Conservation (phyloP, 441 rosid genomes). For the Euphorbia celastroides region DNA sequence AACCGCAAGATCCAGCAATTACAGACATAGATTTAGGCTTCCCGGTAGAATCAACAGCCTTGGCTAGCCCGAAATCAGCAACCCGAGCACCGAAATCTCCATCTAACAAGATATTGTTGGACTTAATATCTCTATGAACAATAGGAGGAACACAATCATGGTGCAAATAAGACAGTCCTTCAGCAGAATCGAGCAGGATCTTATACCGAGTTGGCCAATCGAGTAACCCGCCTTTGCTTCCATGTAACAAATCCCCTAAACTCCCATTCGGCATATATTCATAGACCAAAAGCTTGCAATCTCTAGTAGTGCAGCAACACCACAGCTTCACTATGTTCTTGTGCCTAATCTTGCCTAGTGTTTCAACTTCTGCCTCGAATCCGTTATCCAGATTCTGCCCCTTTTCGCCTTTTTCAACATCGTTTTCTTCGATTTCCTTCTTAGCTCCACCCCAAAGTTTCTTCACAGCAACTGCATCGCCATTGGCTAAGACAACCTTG, state of each 20-base stretch:
- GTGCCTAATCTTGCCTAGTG: slow-evolving; percentile 94
- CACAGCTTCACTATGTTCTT: slow-evolving; percentile 93
- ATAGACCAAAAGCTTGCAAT: slow-evolving; percentile 81
- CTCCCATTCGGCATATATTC: slow-evolving; percentile 97
- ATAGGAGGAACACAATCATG: slow-evolving; percentile 92
- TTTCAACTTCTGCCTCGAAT: slow-evolving; percentile 78
- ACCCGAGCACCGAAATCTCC: slow-evolving; percentile 77
- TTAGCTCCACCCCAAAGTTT: slow-evolving; percentile 71
- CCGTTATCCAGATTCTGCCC: slow-evolving; percentile 44
- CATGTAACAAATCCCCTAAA: slow-evolving; percentile 85
- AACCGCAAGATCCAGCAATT: slow-evolving; percentile 98
- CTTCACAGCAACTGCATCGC: slow-evolving; percentile 88
- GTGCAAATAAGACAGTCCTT: slow-evolving; percentile 91
- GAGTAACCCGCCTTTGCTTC: slow-evolving; percentile 72
- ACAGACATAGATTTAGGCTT: slow-evolving; percentile 87
- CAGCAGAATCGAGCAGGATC: slow-evolving; percentile 79
- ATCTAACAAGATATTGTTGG: slow-evolving; percentile 87
- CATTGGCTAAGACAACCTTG: slow-evolving; percentile 72
- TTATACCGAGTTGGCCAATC: slow-evolving; percentile 82
- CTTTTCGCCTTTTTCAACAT: slow-evolving; percentile 65
- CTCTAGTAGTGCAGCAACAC: slow-evolving; percentile 85
- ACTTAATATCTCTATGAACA: slow-evolving; percentile 93
- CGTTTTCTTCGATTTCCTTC: slow-evolving; percentile 37
- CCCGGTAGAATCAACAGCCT: slow-evolving; percentile 63
- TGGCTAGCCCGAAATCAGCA: slow-evolving; percentile 96